Base-by-base conservation (phyloP, 2,329 filamentous ascomycete genomes). In the Phoma sp. region DNA sequence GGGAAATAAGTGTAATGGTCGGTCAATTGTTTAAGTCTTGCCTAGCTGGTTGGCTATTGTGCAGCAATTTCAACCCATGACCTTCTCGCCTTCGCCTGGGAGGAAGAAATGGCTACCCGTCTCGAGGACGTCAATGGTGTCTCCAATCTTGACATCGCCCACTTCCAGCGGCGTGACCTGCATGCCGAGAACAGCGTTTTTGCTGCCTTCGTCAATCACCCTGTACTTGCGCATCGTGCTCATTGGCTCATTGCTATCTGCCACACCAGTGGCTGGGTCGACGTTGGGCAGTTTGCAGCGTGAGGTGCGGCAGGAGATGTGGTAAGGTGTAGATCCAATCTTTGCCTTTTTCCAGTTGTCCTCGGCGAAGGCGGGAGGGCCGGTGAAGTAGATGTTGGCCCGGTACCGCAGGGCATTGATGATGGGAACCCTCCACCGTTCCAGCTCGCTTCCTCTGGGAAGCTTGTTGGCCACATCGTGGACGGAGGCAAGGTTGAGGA, bases 281-380 rank as follows among this genome's bases (percentile, higher is more conserved):
- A 90, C 86, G 62, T 91, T 91, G 19, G 88, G 88, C 63, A 92
- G 72, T 63, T 86, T 89, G 76, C 89, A 91, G 50, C 88, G 82
- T 0, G 87, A 85, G 0, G 88, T 90, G 27, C 88, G 84, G 64
- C 87, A 88, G 0, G 85, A 79, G 10, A 84, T 76, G 56, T 85
- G 79, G 52, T 82, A 84, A 13, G 78, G 77, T 2, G 58, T 35
- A 0, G 78, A 78, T 7, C 78, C 81, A 62, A 66, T 57, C 4
- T 45, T 55, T 33, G 91, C 80, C 25, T 76, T 79, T 58, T 84
- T 87, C 89, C 89, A 92, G 8, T 78, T 78, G 48, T 92, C 89
- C 72, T 93, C 89, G 17, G 85, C 83, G 65, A 89, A 91, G 4
- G 86, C 79, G 1, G 82, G 77, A 0, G 82, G 80, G 3, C 88